Base-by-base conservation (phyloP, 371 early-diverging fungal genomes). In the Mucor mucedo region DNA sequence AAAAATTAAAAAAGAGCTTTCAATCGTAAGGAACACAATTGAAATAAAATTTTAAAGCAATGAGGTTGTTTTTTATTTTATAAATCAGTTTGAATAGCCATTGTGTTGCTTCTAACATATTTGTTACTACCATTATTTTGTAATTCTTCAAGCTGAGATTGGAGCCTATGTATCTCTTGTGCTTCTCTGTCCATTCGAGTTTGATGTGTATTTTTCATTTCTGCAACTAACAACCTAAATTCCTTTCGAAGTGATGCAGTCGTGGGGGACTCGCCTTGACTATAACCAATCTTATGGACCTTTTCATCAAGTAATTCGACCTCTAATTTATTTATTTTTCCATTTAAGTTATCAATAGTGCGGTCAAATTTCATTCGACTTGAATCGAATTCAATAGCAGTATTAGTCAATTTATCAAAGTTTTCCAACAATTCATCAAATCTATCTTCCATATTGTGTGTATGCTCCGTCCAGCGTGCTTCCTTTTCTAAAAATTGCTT, bases 1-100 rank as follows among this genome's bases (percentile, higher is more conserved):
- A 61, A 86, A 84, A 62, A 87, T 91, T 53, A 88, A 88, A 70
- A 88, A 89, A 79, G 95, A 95, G 56, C 87, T 83, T 65, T 76
- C 89, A 55, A 75, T 94, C 4, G 65, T 84, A 57, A 93, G 89
- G 74, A 93, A 95, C 60, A 73, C 84, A 28, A 75, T 95, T 54
- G 95, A 95, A 73, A 21, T 47, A 47, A 47, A 47, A 8, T 35
- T 35, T 6, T 35, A 35, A 35, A 35, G 8, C 2, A 35, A 93
- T 91, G 64, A 87, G 90, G 60, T 62, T 75, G 27, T 76, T 11
- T 8, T 48, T 48, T 16, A 5, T n/a, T 14, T 47, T 47, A 47
- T 7, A 47, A 50, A 50, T 50, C 50, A 28, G 60, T 59, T 16
- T 62, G 63, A 40, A 55, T 49, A n/a, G 63, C 47, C 56, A 62